phyloP scores from a whole-genome alignment of 2,329 filamentous ascomycete genomes.

The Curvularia eragrostidis region DNA sequence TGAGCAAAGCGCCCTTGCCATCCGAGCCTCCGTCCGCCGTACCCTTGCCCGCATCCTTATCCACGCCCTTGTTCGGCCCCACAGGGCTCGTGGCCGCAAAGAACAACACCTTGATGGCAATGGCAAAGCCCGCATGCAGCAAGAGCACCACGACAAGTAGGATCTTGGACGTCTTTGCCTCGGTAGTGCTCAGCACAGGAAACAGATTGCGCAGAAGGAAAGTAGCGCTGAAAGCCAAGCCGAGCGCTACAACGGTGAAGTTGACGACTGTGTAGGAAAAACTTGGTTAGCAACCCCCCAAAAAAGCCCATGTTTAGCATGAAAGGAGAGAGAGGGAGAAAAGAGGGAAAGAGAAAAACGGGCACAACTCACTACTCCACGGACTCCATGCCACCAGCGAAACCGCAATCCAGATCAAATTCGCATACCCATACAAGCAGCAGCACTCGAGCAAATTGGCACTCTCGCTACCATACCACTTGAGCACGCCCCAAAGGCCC shows the following conservation, averaged over 20 bases:
- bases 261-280: conserved; percentile 69
- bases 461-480: conserved; percentile 93
- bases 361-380: conserved; percentile 64
- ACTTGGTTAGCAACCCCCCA: background rate
- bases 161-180: conserved; percentile 88
- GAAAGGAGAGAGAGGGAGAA: background rate
- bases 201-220: conserved; percentile 53
- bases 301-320: background rate
- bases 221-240: conserved; percentile 47
- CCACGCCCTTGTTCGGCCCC: conserved; percentile 37
- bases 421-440: conserved; percentile 94
- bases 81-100: conserved; percentile 69
- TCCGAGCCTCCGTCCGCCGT: conserved; percentile 5
- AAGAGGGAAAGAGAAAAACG: background rate
- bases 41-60: conserved; percentile 26
- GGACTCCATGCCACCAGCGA: conserved; percentile 91
- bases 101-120: conserved; percentile 96
- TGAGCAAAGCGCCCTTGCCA: conserved; percentile 26
- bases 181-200: conserved; percentile 90
- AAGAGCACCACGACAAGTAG: conserved; percentile 82
- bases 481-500: conserved; percentile 82
- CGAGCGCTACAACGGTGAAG: conserved; percentile 86
- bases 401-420: conserved; percentile 96
- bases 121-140: conserved; percentile 85
- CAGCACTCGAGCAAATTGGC: conserved; percentile 95